These are phyloP conservation scores for Nothomitra cinnamomea DNA, from an alignment of 2,329 filamentous ascomycete genomes.

Conservation along the genomic window DNA sequence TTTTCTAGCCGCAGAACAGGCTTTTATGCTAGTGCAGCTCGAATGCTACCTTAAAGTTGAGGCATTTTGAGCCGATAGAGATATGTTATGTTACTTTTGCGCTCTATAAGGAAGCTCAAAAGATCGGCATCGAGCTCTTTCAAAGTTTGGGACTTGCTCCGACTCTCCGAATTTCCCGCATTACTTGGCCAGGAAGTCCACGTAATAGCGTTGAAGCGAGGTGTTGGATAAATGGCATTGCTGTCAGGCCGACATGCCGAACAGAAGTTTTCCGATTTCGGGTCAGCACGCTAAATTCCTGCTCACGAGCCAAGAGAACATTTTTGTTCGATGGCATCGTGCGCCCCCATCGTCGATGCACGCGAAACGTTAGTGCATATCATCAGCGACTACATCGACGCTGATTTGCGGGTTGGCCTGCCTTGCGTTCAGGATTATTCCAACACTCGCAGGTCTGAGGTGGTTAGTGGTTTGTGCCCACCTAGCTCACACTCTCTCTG, in stretches of 20 bases:
- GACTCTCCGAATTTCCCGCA: background rate
- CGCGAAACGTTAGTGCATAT: constrained; percentile 3
- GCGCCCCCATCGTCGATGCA: background rate
- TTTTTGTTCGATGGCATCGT: background rate
- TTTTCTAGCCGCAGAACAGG: too few relatives aligned
- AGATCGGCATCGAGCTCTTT: background rate
- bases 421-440: background rate
- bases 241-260: too few relatives aligned
- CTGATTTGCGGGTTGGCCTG: background rate
- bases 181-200: too few relatives aligned
- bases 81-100: background rate
- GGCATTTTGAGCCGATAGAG: background rate
- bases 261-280: too few relatives aligned
- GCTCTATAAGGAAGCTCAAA: background rate
- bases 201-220: too few relatives aligned
- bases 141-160: background rate
- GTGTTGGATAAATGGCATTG: too few relatives aligned
- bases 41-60: background rate
- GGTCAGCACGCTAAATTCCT: too few relatives aligned
- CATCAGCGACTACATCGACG: background rate
- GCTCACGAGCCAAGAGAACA: background rate
- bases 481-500: background rate
- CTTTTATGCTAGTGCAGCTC: too few relatives aligned
- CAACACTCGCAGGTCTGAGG: background rate
- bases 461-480: background rate